Evolutionary conservation across 2,329 filamentous ascomycete genomes (phyloP).

Genomic region (Graphium sp.): DNA sequence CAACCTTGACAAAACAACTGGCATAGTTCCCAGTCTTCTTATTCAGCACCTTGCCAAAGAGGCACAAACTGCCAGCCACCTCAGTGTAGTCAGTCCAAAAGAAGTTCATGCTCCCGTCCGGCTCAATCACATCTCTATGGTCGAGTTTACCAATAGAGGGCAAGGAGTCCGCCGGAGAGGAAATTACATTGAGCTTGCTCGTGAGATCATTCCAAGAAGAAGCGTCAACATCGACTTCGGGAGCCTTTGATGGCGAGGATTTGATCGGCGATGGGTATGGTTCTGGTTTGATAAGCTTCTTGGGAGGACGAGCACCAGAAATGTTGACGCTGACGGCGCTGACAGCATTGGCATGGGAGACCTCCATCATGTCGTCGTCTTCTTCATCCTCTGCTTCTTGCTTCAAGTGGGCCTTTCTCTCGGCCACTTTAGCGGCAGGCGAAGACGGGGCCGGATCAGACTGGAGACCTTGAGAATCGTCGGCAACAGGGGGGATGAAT

Average conservation of each 20-base stretch:
- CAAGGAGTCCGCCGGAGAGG: slow-evolving; percentile 42
- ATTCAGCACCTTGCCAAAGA: slow-evolving; percentile 93
- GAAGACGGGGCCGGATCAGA: slow-evolving; percentile 79
- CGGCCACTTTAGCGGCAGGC: slow-evolving; percentile 61
- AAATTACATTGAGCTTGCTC: slow-evolving; percentile 71
- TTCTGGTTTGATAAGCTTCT: slow-evolving; percentile 54
- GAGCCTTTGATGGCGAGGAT: slow-evolving; percentile 55
- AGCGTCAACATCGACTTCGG: slow-evolving; percentile 51
- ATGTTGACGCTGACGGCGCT: slow-evolving; percentile 66
- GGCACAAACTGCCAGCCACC: slow-evolving; percentile 73
- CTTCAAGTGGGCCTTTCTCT: slow-evolving; percentile 46
- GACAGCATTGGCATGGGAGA: slow-evolving; percentile 58
- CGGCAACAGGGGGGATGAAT: slow-evolving; percentile 39
- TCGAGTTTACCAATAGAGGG: slow-evolving; percentile 63
- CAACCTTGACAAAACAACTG: slow-evolving; percentile 90
- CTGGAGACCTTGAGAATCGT: slow-evolving; percentile 56
- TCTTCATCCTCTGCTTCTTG: slow-evolving; percentile 42
- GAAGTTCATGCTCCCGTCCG: slow-evolving; percentile 79
- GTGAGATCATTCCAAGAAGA: slow-evolving; percentile 81
- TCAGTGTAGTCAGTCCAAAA: slow-evolving; percentile 98
- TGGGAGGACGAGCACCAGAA: slow-evolving; percentile 54
- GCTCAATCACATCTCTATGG: slow-evolving; percentile 73
- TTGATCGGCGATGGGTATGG: slow-evolving; percentile 53
- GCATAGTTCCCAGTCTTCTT: slow-evolving; percentile 64
- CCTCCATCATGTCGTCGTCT: slow-evolving; percentile 71